Evolutionary conservation across 2,329 filamentous ascomycete species (phyloP), one percentile per base, ranked within the genome.

Genomic region (Verticillium nubilum): DNA sequence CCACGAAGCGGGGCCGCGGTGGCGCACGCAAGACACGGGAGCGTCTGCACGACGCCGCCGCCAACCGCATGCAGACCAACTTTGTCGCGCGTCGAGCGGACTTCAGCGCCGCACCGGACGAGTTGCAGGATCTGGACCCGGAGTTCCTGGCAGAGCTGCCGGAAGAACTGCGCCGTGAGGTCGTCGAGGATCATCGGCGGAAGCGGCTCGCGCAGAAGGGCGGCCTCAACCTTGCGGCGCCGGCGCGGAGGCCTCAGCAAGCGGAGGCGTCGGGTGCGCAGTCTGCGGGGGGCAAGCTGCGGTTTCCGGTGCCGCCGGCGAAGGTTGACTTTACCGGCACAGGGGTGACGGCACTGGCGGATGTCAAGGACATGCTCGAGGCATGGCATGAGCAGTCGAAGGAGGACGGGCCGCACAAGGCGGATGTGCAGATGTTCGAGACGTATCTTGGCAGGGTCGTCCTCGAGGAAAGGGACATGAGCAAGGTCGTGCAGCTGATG

Each of bases 91-190:
- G 15, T 10, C 56, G 42, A 3, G 19, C n/a, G 5, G 35, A 29
- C 27, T 10, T 27, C 10, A n/a, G 3, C 9, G 68, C 76, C n/a
- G 64, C 59, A 15, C 65, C 67, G 1, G 69, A 79, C 6, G 73
- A 73, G 5, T 62, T 77, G 1, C 78, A 80, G 54, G 79, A 83
- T 50, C 73, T 91, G 3, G 88, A 91, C 60, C 78, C 84, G 0
- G 86, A 87, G 0, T 93, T 97, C 67, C 85, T 98, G 2, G 86
- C 88, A 1, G 92, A 92, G 17, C 78, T 98, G 1, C 94, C 94
- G 0, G 87, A 90, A 64, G 91, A 96, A 54, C 83, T 96, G 54
- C 86, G 90, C 13, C 79, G 76, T 17, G 93, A 98, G 73, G 81
- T 98, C 6, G 73, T 97, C 2, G 86, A 85, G 23, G 90, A 96